A percentile compares a stretch with the other conserved stretches of the same genome.
phyloP scores from a whole-genome alignment of 495 filamentous ascomycete genomes.

The Hypoxylon lienhwacheense region DNA sequence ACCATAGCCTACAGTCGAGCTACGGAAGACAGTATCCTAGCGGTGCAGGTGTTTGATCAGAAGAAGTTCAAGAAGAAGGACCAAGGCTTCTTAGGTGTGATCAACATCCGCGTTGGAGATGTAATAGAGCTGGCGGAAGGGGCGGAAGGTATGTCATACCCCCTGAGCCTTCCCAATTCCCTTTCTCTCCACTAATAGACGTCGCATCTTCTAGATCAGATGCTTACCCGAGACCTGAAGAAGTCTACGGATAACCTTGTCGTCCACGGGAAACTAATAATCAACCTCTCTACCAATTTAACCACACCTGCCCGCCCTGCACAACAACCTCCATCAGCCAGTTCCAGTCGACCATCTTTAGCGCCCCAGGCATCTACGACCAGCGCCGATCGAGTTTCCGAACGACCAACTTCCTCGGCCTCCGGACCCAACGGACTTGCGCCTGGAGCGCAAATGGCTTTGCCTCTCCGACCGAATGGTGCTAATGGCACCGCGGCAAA shows the following conservation, averaged over 20 bases:
- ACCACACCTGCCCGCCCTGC: constrained; percentile 41
- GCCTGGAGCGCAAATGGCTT: constrained; percentile 33
- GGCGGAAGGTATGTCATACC: constrained; percentile 74
- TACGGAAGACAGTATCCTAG: constrained; percentile 91
- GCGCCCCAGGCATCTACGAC: constrained; percentile 45
- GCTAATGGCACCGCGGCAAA: constrained; percentile 45
- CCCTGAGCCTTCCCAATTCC: not conserved
- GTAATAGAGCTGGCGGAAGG: constrained; percentile 86
- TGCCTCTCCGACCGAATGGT: constrained; percentile 46
- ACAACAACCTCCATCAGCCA: constrained; percentile 37
- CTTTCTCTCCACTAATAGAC: constrained; percentile 15
- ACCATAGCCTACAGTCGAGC: constrained; percentile 63
- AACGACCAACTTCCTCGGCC: constrained; percentile 50
- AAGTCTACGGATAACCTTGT: constrained; percentile 98
- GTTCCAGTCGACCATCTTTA: constrained; percentile 47
- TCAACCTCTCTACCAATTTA: constrained; percentile 92
- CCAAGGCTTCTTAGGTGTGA: constrained; percentile 95
- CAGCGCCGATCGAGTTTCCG: constrained; percentile 38
- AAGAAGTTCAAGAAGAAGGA: constrained; percentile 99
- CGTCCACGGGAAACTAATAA: constrained; percentile 95
- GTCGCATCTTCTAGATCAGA: constrained; percentile 59
- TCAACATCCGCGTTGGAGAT: constrained; percentile 93
- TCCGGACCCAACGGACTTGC: constrained; percentile 47
- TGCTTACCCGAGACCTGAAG: constrained; percentile 98
- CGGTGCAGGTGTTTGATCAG: constrained; percentile 98